Evolutionary conservation across 306 rosid genomes (phyloP), one percentile per base, ranked within the genome.

Genomic region (Cucurbita argyrosperma): DNA sequence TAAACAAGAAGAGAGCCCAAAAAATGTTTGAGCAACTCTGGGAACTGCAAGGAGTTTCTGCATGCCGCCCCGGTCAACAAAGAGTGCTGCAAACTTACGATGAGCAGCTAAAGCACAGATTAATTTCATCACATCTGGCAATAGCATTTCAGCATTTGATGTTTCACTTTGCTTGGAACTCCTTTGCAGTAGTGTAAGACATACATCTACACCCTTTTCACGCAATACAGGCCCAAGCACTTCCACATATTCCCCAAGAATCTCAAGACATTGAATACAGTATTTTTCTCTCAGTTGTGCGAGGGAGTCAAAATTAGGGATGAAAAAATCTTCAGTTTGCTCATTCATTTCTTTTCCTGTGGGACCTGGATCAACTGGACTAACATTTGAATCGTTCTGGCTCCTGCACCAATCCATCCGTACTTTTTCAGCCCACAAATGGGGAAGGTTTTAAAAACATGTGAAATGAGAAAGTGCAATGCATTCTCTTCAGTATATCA

Each of bases 211-310:
- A 58, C 97, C 99, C 74, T 95, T 95, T 74, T 95, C 97, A 30
- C 89, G 97, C 78, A 95, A 82, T 72, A 95, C 99, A 76, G 99
- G 99, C 23, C 97, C 97, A 81, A 95, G 97, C 80, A 89, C 99
- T 81, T 95, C 99, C 23, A 95, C 97, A 83, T 95, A 95, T 72
- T 89, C 97, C 74, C 99, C 99, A 70, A 95, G 97, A 64, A 78
- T 83, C 83, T 87, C 96, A 53, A 95, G 97, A 76, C 99, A 95
- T 80, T 91, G 99, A 77, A 95, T 88, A 86, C 99, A 95, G 74
- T 83, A 91, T 79, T 89, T 91, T 87, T 95, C 97, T 76, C 97
- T 88, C 79, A 88, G 77, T 80, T 83, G 81, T 46, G 97, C 87
- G 68, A 91, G 96, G 58, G 91, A 80, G 45, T 86, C 90, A 3